Base-by-base conservation (phyloP, 139 green algal species). In the Haematococcus sp. region DNA sequence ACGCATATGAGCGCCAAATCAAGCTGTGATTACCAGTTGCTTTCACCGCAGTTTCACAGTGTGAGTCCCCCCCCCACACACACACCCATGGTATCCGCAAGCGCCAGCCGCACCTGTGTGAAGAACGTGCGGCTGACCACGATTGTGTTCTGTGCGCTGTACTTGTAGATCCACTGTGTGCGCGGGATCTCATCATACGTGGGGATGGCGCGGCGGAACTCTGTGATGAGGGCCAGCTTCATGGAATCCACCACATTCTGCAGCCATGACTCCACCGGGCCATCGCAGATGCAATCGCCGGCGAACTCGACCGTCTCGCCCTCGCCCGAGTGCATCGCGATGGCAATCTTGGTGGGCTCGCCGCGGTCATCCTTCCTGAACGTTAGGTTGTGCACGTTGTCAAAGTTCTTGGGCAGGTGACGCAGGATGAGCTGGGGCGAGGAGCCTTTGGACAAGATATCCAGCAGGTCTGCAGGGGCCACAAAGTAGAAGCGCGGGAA, bases 401-500 rank as follows among this genome's bases (percentile, higher is more conserved):
- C 94, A 81, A 97, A 97, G 80, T 71, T 87, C 84, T 97, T 97
- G 68, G 90, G 85, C 66, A 98, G 83, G 77, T 98, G 93, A 44
- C 88, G 83, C 71, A 91, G 68, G 67, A 97, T 94, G 72, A 90
- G 79, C 73, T 93, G 89, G 1, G 92, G 91, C 77, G 94, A 91
- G 64, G 76, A 89, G 61, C 93, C 93, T 83, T 95, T 95, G 68
- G 88, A 91, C 31, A 97, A 82, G 59, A 97, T 95, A 82, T 97
- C 93, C 75, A 97, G 83, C 79, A 97, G 83, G 77, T 97, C 93
- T 11, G 88, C 89, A 19, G 89, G 87, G 20, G 92, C 85, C 31
- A 98, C 90, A 73, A 98, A 98, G 84, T 98, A 98, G 81, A 98
- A 97, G 16, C 93, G 87, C 0, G 93, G 93, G 77, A 98, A 98